Evolutionary conservation across 1,284 basidiomycete species (phyloP).

Genomic region (Puccinia novopanici): DNA sequence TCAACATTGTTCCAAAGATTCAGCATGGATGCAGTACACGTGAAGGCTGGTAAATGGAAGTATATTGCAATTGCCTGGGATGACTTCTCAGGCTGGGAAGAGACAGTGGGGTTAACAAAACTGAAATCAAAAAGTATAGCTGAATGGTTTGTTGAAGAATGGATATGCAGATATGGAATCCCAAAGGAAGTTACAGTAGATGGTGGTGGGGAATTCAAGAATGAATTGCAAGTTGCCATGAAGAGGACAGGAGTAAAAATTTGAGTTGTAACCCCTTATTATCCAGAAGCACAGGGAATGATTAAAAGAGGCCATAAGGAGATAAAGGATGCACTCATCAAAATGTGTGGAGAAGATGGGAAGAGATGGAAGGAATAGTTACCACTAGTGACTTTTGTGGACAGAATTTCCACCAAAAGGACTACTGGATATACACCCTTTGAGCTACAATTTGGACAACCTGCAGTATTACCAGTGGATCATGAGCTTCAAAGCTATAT

Average conservation of each 20-base stretch:
- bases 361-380: slow-evolving; percentile 22
- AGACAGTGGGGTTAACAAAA: slow-evolving; percentile 3
- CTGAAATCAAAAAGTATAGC: slow-evolving; percentile 17
- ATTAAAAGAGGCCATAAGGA: slow-evolving; percentile 41
- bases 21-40: slow-evolving; percentile 13
- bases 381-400: slow-evolving; percentile 27
- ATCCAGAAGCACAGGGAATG: slow-evolving; percentile 38
- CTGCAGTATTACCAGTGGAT: slow-evolving; percentile 24
- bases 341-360: slow-evolving; percentile 27
- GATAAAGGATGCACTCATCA: slow-evolving; percentile 28
- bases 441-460: slow-evolving; percentile 37
- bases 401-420: slow-evolving; percentile 30
- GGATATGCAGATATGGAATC: slow-evolving; percentile 40
- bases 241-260: slow-evolving; percentile 13
- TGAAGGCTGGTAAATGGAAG: slow-evolving; percentile 28
- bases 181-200: slow-evolving; percentile 29
- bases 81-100: slow-evolving; percentile 20
- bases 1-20: slow-evolving; percentile 10
- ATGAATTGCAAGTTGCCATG: slow-evolving; percentile 9
- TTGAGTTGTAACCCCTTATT: too few relatives aligned
- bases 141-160: slow-evolving; percentile 30
- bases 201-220: slow-evolving; percentile 30
- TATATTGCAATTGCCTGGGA: slow-evolving; percentile 15
- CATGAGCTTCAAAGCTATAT: slow-evolving; percentile 2
- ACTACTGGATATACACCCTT: slow-evolving; percentile 32